Evolutionary conservation across 2,329 filamentous ascomycete genomes (phyloP).

Genomic region (Chalaropsis thielavioides): DNA sequence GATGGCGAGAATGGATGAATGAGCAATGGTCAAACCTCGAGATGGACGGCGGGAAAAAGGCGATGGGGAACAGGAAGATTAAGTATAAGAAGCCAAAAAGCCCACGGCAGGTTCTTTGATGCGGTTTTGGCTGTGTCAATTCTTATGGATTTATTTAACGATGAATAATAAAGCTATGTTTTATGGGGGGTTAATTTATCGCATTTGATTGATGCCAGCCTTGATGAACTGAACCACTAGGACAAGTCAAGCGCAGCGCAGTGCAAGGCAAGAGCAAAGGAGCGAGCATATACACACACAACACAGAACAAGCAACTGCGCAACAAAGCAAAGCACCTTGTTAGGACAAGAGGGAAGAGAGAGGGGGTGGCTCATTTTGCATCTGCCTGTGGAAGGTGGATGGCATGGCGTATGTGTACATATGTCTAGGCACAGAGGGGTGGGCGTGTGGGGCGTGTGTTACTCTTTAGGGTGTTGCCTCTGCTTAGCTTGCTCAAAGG

Average conservation of each 20-base stretch:
- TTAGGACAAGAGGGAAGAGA: background rate
- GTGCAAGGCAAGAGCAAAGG: background rate
- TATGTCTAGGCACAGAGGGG: too few species aligned
- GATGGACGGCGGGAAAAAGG: background rate
- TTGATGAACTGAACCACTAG: background rate
- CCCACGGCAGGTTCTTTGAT: background rate
- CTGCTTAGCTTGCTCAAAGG: too few species aligned
- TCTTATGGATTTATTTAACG: background rate
- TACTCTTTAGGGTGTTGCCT: too few species aligned
- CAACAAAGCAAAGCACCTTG: background rate
- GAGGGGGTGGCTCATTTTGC: background rate
- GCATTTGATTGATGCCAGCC: background rate
- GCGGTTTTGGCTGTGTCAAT: background rate
- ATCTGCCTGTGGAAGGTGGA: background rate
- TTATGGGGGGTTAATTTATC: background rate
- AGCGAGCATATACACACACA: background rate
- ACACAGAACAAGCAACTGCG: background rate
- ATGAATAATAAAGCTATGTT: background rate
- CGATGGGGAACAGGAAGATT: background rate
- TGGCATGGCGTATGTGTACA: background rate
- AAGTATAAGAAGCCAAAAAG: background rate
- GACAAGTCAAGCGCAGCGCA: background rate
- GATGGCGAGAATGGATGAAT: slow-evolving; percentile 5
- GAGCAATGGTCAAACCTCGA: background rate
- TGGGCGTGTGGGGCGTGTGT: too few species aligned